Conservation (phyloP, 768 basidiomycete species). For the Podaxis sp. region DNA sequence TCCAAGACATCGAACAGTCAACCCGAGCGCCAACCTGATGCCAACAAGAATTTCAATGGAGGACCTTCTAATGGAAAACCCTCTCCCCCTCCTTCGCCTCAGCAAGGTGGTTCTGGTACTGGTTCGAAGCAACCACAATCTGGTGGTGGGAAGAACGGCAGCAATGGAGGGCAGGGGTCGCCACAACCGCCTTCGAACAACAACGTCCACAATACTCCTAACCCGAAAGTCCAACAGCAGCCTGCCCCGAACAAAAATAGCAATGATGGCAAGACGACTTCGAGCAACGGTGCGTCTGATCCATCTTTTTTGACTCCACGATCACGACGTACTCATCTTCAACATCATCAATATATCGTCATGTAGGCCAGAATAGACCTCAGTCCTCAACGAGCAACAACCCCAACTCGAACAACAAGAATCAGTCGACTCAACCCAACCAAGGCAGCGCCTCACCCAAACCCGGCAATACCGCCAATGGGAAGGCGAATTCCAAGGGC, state of each 20-base stretch:
- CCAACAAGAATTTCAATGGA: neutral
- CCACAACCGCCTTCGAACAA: neutral
- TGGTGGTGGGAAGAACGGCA: neutral
- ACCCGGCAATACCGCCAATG: neutral
- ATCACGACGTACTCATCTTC: neutral
- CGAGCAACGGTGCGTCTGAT: neutral
- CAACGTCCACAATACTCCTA: neutral
- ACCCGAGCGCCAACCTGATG: neutral
- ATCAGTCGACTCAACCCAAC: neutral
- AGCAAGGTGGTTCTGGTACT: slow-evolving; percentile 1
- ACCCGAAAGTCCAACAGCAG: neutral
- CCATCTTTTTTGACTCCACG: neutral
- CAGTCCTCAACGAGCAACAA: neutral
- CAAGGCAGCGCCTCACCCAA: neutral
- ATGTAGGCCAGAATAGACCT: neutral
- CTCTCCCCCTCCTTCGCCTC: neutral
- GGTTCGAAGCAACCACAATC: neutral
- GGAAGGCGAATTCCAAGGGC: neutral
- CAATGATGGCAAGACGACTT: neutral
- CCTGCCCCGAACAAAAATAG: neutral
- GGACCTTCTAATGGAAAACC: neutral
- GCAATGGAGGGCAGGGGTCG: neutral
- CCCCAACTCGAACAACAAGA: neutral
- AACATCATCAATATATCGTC: neutral
- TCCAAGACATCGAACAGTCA: neutral